Base-by-base conservation (phyloP, 805 yeast species). In the Debaryomyces hansenii region DNA sequence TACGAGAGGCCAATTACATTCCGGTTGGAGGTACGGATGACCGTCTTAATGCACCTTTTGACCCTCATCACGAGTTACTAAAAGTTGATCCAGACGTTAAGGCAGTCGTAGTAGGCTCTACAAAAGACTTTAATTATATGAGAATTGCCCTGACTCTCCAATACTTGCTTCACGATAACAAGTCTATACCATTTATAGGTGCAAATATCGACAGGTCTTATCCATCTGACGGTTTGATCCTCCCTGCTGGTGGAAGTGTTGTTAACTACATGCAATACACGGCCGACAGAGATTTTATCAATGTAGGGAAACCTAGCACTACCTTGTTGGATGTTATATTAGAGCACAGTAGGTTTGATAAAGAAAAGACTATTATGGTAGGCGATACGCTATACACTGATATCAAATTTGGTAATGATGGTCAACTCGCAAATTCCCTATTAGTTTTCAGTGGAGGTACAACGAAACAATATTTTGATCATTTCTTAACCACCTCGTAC, bases 331-430 rank as follows among this genome's bases (percentile, higher is more conserved):
- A 69, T 16, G 50, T 61, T 7, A 64, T 70, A 15, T 43, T 70
- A 31, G 48, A 53, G 4, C 57, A 55, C 18, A 59, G 57, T 37
- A 56, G 57, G 11, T 69, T 66, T 51, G 62, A 61, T 20, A 57
- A 52, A 28, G 45, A 41, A 15, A 58, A 53, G 29, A 66, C 75
- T 2, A 48, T 70, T 39, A 70, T 70, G 75, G 64, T 70, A 7
- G 75, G 75, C 10, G 75, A 70, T 47, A 70, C 75, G 4, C 53
- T 70, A 34, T 70, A 70, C 48, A 70, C 75, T 2, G 75, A 70
- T 47, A 69, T 70, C 49, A 70, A 70, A 50, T 70, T 70, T 51
- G 75, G 74, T 3, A 70, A 70, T 45, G 75, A 70, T 46, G 74
- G 74, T 1, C 46, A 55, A 1, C 53, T 69, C 35, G 74, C 72